Conservation (phyloP, 768 basidiomycete genomes). For the Lentinula sp. region DNA sequence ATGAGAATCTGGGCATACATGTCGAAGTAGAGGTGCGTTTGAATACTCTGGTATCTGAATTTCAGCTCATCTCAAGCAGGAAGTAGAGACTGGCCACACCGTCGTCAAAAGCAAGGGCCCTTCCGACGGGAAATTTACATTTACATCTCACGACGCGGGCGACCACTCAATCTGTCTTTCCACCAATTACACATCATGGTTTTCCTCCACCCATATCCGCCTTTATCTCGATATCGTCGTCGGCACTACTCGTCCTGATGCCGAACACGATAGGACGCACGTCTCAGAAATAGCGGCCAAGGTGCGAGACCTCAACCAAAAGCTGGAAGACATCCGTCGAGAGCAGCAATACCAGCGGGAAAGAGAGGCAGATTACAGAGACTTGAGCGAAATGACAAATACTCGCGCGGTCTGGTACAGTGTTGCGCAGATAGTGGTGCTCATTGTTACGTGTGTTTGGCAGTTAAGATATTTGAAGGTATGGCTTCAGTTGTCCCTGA, state of each 20-base stretch:
- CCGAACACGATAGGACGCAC: slow-evolving; percentile 83
- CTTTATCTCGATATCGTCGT: slow-evolving; percentile 94
- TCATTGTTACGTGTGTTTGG: slow-evolving; percentile 86
- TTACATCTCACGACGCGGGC: slow-evolving; percentile 94
- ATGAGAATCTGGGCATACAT: slow-evolving; percentile 79
- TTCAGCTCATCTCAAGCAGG: slow-evolving; percentile 40
- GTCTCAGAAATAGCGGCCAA: slow-evolving; percentile 76
- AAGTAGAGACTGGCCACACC: slow-evolving; percentile 72
- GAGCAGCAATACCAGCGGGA: slow-evolving; percentile 99
- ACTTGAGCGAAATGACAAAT: slow-evolving; percentile 88
- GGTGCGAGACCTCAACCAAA: slow-evolving; percentile 89
- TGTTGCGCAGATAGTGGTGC: slow-evolving; percentile 76
- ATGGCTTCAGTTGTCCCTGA: slow-evolving; percentile 13
- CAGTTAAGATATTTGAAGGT: slow-evolving; percentile 91
- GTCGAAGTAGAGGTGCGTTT: slow-evolving; percentile 82
- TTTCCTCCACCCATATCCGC: slow-evolving; percentile 80
- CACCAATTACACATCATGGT: slow-evolving; percentile 89
- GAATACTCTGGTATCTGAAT: neutral
- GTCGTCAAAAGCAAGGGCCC: slow-evolving; percentile 91
- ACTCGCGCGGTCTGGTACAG: slow-evolving; percentile 94
- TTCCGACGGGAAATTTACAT: slow-evolving; percentile 88
- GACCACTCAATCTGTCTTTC: slow-evolving; percentile 97
- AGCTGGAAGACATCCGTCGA: slow-evolving; percentile 85
- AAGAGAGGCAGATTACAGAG: slow-evolving; percentile 83
- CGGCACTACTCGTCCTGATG: slow-evolving; percentile 79